Conservation (phyloP, 768 basidiomycete species). For the Tulasnella calospora region DNA sequence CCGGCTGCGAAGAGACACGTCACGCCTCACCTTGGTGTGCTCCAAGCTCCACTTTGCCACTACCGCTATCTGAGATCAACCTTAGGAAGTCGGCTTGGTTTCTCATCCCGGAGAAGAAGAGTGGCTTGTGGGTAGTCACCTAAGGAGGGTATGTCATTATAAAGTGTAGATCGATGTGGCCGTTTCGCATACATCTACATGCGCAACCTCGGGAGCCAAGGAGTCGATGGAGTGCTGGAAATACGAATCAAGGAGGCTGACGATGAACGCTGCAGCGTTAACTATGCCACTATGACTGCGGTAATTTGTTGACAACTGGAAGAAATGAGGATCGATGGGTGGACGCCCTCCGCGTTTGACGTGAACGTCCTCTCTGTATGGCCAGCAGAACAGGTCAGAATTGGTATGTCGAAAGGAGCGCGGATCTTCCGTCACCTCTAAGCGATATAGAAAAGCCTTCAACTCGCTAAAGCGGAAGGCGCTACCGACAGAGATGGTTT, state of each 20-base stretch:
- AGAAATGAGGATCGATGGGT: slow-evolving; percentile 33
- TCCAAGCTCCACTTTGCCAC: slow-evolving; percentile 16
- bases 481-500: slow-evolving; percentile 69
- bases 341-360: slow-evolving; percentile 14
- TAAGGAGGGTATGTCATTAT: neutral
- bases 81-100: neutral
- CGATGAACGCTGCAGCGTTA: slow-evolving; percentile 58
- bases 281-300: slow-evolving; percentile 71
- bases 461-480: slow-evolving; percentile 68
- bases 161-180: neutral
- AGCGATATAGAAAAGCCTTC: slow-evolving; percentile 58
- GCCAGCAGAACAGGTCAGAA: neutral
- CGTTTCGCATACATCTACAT: slow-evolving; percentile 29
- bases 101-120: neutral
- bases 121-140: neutral
- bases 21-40: slow-evolving; percentile 16
- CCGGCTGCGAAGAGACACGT: neutral
- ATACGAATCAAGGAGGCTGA: slow-evolving; percentile 54
- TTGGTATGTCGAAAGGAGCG: neutral
- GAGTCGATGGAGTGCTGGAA: slow-evolving; percentile 64
- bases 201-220: slow-evolving; percentile 52
- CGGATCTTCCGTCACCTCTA: slow-evolving; percentile 46
- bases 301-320: slow-evolving; percentile 61
- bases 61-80: neutral
- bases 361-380: slow-evolving; percentile 11